Evolutionary conservation across 805 yeast genomes (phyloP).

Genomic region (Kregervanrija pseudodelftensis): DNA sequence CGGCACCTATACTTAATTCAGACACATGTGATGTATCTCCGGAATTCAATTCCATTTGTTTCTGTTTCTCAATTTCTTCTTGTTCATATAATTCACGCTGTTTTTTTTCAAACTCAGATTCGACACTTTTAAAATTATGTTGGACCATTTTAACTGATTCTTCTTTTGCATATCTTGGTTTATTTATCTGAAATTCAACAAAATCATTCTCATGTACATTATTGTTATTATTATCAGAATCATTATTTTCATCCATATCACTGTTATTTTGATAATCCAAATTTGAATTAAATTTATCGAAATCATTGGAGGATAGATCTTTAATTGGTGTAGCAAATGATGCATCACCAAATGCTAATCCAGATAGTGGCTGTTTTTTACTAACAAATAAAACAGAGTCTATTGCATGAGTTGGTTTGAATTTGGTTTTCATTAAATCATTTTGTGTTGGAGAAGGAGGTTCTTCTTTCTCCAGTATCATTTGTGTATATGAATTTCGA

Average conservation of each 20-base stretch:
- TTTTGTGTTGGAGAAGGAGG: neutral
- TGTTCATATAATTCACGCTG: neutral
- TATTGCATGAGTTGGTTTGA: neutral
- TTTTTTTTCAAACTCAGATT: neutral
- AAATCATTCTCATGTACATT: slow-evolving; percentile 16
- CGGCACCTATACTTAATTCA: slow-evolving; percentile 3
- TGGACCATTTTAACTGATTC: slow-evolving; percentile 17
- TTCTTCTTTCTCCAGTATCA: no score
- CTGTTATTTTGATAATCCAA: neutral
- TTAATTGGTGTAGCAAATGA: no score
- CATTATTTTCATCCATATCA: neutral
- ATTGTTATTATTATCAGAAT: neutral
- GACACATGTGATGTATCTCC: no score
- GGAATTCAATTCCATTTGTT: neutral
- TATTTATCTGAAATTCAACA: slow-evolving; percentile 20
- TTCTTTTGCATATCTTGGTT: slow-evolving; percentile 8
- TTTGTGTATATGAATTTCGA: no score
- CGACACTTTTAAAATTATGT: slow-evolving; percentile 11
- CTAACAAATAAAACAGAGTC: neutral
- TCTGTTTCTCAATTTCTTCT: neutral
- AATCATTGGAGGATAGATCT: no score
- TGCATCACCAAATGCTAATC: no score
- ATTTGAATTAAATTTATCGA: no score
- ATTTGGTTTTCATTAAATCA: neutral
- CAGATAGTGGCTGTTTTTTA: no score